A percentile compares a stretch with the other conserved stretches of the same genome.
Evolutionary conservation across 768 basidiomycete genomes (phyloP).

Genomic region (Termitomyces sp.): DNA sequence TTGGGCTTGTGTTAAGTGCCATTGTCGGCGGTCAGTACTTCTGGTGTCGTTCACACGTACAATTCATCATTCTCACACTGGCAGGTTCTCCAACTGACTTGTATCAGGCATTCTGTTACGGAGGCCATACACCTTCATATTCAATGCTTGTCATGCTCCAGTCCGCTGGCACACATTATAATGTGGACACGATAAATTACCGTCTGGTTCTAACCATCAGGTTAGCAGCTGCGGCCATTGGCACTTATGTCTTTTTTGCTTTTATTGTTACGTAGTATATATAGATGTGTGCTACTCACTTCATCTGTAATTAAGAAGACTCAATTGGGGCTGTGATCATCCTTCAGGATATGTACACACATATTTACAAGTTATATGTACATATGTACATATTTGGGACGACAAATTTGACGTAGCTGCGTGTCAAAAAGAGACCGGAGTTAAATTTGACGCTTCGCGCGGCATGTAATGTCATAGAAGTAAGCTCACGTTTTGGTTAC

Average conservation of each 20-base stretch:
- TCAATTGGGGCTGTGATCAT: neutral
- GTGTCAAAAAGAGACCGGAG: neutral
- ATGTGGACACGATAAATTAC: constrained; percentile 55
- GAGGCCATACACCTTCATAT: constrained; percentile 17
- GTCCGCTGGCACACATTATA: constrained; percentile 19
- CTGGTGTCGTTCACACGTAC: neutral
- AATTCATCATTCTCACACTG: neutral
- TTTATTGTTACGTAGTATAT: constrained; percentile 3
- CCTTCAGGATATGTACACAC: neutral
- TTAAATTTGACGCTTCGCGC: too few relatives aligned
- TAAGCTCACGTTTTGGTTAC: neutral
- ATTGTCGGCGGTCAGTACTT: constrained; percentile 17
- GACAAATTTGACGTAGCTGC: neutral
- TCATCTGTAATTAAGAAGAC: neutral
- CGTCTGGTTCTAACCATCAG: constrained; percentile 49
- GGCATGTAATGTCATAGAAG: neutral
- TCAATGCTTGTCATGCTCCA: constrained; percentile 19
- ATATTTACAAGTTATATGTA: neutral
- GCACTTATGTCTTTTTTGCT: constrained; percentile 13
- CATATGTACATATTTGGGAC: neutral
- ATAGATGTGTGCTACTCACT: neutral
- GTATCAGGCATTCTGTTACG: constrained; percentile 19
- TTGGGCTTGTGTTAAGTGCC: constrained; percentile 15
- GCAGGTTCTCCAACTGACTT: constrained; percentile 20
- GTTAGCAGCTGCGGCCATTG: constrained; percentile 12